Evolutionary conservation across 2,329 filamentous ascomycete species (phyloP).

Genomic region (Blastomyces parvus): DNA sequence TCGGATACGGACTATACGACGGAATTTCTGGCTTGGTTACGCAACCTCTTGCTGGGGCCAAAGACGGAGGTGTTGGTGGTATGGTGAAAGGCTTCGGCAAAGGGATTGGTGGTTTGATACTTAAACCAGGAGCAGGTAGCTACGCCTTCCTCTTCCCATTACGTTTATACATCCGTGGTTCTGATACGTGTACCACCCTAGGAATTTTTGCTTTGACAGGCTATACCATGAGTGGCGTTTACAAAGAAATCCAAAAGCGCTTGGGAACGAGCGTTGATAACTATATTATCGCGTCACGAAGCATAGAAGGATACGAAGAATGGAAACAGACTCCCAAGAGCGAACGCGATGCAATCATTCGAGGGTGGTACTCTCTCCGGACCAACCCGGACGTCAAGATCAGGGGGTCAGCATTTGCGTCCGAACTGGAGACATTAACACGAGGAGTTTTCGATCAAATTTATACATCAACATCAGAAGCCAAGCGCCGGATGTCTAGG

Average conservation of each 20-base stretch:
- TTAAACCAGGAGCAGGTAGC: slow-evolving; percentile 76
- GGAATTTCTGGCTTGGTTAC: slow-evolving; percentile 72
- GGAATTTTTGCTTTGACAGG: slow-evolving; percentile 63
- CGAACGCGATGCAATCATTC: slow-evolving; percentile 56
- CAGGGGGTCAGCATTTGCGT: slow-evolving; percentile 44
- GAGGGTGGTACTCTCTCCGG: slow-evolving; percentile 54
- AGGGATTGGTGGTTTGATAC: slow-evolving; percentile 67
- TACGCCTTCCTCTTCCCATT: slow-evolving; percentile 29
- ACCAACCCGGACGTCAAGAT: slow-evolving; percentile 49
- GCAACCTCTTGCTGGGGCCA: slow-evolving; percentile 62
- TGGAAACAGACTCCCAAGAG: slow-evolving; percentile 44
- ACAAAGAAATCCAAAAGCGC: slow-evolving; percentile 63
- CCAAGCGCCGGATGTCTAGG: background rate
- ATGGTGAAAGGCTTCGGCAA: slow-evolving; percentile 72
- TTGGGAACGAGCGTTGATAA: slow-evolving; percentile 64
- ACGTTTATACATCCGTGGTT: background rate
- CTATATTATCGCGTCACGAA: slow-evolving; percentile 69
- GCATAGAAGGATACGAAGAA: slow-evolving; percentile 64
- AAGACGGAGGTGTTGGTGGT: slow-evolving; percentile 52
- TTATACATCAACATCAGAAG: slow-evolving; percentile 8
- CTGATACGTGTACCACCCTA: slow-evolving; percentile 16
- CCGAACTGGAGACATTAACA: slow-evolving; percentile 25
- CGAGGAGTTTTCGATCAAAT: slow-evolving; percentile 14
- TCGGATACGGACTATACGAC: slow-evolving; percentile 69
- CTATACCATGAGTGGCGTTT: slow-evolving; percentile 72